Evolutionary conservation across 2,329 filamentous ascomycete species (phyloP).

Genomic region (Botryosphaeria dothidea): DNA sequence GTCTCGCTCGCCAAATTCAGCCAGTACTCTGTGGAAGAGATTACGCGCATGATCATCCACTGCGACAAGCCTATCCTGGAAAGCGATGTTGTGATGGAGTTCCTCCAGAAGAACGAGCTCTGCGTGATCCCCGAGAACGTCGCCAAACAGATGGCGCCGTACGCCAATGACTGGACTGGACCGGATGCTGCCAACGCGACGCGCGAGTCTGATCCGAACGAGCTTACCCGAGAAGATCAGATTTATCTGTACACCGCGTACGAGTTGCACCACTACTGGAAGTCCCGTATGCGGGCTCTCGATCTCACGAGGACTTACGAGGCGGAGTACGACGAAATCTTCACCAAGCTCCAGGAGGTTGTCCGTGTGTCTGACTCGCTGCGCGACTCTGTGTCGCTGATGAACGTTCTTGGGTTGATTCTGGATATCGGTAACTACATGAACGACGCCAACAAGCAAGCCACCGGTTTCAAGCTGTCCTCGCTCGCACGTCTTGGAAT

Average conservation of each 20-base stretch:
- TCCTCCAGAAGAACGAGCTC: slow-evolving; percentile 87
- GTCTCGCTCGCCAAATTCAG: slow-evolving; percentile 95
- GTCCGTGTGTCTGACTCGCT: slow-evolving; percentile 85
- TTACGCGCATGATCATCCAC: slow-evolving; percentile 92
- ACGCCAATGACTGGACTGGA: slow-evolving; percentile 94
- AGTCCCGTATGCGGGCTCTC: slow-evolving; percentile 91
- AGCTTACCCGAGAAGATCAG: slow-evolving; percentile 93
- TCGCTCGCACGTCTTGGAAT: slow-evolving; percentile 90
- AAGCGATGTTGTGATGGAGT: slow-evolving; percentile 93
- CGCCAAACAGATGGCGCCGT: slow-evolving; percentile 87
- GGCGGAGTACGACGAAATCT: slow-evolving; percentile 87
- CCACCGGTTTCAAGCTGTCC: slow-evolving; percentile 94
- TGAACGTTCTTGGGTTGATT: slow-evolving; percentile 95
- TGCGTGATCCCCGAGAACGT: slow-evolving; percentile 91
- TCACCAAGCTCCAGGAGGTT: slow-evolving; percentile 80
- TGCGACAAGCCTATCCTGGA: slow-evolving; percentile 88
- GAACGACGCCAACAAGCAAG: slow-evolving; percentile 99
- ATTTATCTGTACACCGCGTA: slow-evolving; percentile 92
- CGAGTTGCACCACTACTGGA: slow-evolving; percentile 98
- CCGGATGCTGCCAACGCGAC: slow-evolving; percentile 75
- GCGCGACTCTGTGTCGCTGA: slow-evolving; percentile 85
- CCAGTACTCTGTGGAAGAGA: slow-evolving; percentile 76
- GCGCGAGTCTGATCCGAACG: slow-evolving; percentile 81
- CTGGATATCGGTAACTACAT: slow-evolving; percentile 99
- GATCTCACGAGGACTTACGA: slow-evolving; percentile 82